Evolutionary conservation across 768 basidiomycete genomes (phyloP).

Genomic region (Russula griseocarnosa): DNA sequence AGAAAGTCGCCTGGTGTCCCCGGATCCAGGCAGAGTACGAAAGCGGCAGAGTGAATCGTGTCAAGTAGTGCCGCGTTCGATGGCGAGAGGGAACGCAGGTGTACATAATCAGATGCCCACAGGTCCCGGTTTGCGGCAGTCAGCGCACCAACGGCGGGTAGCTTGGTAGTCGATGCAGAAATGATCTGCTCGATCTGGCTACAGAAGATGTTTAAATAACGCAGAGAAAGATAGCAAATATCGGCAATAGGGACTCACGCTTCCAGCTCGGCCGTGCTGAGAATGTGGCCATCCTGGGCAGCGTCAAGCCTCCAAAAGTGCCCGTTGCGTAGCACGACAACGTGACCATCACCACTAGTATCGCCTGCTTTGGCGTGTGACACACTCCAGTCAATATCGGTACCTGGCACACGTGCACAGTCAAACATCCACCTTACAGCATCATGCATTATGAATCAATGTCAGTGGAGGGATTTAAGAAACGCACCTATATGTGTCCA

Average conservation of each 20-base stretch:
- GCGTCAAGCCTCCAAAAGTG: constrained; percentile 78
- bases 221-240: not conserved
- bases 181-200: constrained; percentile 75
- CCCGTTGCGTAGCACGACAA: constrained; percentile 82
- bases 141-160: constrained; percentile 72
- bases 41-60: constrained; percentile 80
- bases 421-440: constrained; percentile 90
- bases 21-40: constrained; percentile 74
- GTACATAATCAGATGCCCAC: constrained; percentile 57
- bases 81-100: constrained; percentile 47
- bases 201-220: not conserved
- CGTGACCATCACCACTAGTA: constrained; percentile 63
- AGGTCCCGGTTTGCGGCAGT: constrained; percentile 76
- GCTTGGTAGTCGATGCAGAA: constrained; percentile 49
- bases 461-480: not conserved
- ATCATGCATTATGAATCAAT: not conserved
- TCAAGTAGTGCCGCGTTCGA: constrained; percentile 63
- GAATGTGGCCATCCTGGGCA: constrained; percentile 49
- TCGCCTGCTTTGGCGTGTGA: constrained; percentile 59
- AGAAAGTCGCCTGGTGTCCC: constrained; percentile 50
- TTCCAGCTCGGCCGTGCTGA: constrained; percentile 63
- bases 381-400: constrained; percentile 69
- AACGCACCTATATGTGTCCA: constrained; percentile 78
- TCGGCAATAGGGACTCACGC: constrained; percentile 39
- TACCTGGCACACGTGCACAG: constrained; percentile 75